These are phyloP conservation scores for Cordyceps farinosa DNA, from an alignment of 2,329 filamentous ascomycete genomes.

Conservation along the genomic window DNA sequence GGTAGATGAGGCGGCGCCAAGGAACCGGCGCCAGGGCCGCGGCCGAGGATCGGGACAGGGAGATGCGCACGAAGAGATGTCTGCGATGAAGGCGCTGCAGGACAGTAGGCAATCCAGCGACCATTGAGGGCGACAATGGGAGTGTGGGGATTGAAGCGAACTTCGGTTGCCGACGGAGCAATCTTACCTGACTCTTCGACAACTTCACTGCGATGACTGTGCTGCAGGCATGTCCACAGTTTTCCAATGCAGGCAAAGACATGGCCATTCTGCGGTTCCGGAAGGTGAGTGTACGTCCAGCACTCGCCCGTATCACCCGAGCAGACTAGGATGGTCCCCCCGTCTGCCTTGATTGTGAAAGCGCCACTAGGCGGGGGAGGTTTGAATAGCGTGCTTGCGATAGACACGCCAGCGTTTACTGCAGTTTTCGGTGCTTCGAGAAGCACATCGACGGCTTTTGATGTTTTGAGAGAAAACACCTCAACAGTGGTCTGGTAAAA, in stretches of 20 bases:
- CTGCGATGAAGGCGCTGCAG: slow-evolving; percentile 66
- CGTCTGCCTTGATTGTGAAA: slow-evolving; percentile 69
- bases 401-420: slow-evolving; percentile 50
- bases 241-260: slow-evolving; percentile 73
- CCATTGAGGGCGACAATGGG: slow-evolving; percentile 67
- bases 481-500: slow-evolving; percentile 85
- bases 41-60: slow-evolving; percentile 51
- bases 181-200: slow-evolving; percentile 44
- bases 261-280: slow-evolving; percentile 40
- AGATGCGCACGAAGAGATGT: slow-evolving; percentile 66
- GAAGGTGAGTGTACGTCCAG: slow-evolving; percentile 65
- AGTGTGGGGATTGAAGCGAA: slow-evolving; percentile 47
- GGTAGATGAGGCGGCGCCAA: slow-evolving; percentile 68
- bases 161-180: slow-evolving; percentile 34
- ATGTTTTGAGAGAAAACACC: slow-evolving; percentile 79
- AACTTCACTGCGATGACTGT: slow-evolving; percentile 47
- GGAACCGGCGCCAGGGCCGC: slow-evolving; percentile 55
- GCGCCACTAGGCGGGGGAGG: slow-evolving; percentile 69
- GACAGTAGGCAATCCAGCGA: slow-evolving; percentile 75
- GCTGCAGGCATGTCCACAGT: slow-evolving; percentile 83
- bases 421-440: slow-evolving; percentile 65
- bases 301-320: slow-evolving; percentile 85
- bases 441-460: slow-evolving; percentile 66
- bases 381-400: slow-evolving; percentile 61
- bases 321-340: slow-evolving; percentile 67